phyloP scores from a whole-genome alignment of 2,329 filamentous ascomycete genomes.

The Gyromitra esculenta region DNA sequence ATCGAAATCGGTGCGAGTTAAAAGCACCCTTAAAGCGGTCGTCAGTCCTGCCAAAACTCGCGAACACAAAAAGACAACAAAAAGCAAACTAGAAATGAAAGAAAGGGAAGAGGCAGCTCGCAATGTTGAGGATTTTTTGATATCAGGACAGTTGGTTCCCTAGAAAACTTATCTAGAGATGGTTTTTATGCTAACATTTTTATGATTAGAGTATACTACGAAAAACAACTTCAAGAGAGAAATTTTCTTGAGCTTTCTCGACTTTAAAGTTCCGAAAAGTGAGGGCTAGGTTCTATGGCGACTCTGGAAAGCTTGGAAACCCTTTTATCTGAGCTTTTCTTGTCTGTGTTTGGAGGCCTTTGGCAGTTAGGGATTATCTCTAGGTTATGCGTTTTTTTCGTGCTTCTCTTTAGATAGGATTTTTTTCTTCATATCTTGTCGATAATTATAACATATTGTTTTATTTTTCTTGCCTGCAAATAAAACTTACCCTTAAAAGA shows the following conservation, averaged over 20 bases:
- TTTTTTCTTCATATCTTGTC: too few relatives aligned
- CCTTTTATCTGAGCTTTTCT: constrained; percentile 6
- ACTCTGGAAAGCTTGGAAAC: background rate
- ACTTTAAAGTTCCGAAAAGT: background rate
- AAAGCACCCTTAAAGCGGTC: constrained; percentile 37
- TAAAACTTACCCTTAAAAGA: too few relatives aligned
- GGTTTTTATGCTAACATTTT: constrained; percentile 10
- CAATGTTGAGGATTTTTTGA: constrained; percentile 41
- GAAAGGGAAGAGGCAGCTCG: constrained; percentile 27
- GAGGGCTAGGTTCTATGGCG: background rate
- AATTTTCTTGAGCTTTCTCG: background rate
- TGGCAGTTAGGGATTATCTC: constrained; percentile 1
- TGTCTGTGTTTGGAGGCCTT: constrained; percentile 1
- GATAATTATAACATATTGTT: too few relatives aligned
- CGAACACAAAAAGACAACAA: constrained; percentile 36
- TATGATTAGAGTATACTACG: constrained; percentile 21
- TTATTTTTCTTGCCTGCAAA: too few relatives aligned
- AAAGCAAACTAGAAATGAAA: constrained; percentile 26
- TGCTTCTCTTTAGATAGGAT: too few relatives aligned
- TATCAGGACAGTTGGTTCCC: constrained; percentile 27
- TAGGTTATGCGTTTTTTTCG: background rate
- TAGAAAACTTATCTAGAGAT: background rate
- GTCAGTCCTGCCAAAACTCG: constrained; percentile 39
- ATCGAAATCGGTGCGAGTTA: constrained; percentile 43
- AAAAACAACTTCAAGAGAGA: constrained; percentile 13